Evolutionary conservation across 768 basidiomycete species (phyloP).

Genomic region (Pisolithus sp.): DNA sequence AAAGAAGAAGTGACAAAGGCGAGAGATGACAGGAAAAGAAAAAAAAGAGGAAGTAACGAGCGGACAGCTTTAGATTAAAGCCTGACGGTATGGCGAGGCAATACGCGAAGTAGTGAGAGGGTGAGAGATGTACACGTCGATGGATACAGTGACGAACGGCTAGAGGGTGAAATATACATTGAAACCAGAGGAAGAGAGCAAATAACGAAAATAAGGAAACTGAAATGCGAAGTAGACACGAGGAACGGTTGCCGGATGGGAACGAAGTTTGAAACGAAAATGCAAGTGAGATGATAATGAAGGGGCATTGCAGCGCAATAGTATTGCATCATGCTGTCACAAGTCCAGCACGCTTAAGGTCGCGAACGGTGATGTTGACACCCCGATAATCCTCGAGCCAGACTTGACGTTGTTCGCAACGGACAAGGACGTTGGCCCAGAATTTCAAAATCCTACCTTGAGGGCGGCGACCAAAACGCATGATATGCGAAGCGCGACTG

Average conservation of each 20-base stretch:
- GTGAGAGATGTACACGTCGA: constrained; percentile 19
- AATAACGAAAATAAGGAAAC: background rate
- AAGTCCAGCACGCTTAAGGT: constrained; percentile 35
- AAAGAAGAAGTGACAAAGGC: no score
- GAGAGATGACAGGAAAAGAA: background rate
- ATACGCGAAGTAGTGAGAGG: constrained; percentile 34
- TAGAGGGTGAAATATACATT: constrained; percentile 25
- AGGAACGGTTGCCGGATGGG: background rate
- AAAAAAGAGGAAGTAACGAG: constrained; percentile 1
- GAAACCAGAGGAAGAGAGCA: constrained; percentile 6
- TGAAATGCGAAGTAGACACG: background rate
- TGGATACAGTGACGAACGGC: constrained; percentile 24
- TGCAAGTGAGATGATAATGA: background rate
- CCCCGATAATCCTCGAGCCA: constrained; percentile 62
- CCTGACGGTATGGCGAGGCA: constrained; percentile 2
- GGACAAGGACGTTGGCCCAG: constrained; percentile 43
- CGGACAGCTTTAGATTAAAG: no score
- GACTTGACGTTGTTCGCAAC: constrained; percentile 49
- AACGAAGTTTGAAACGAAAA: background rate
- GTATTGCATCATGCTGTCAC: background rate
- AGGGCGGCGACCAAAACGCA: constrained; percentile 36
- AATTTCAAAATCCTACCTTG: constrained; percentile 37
- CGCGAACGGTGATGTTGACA: constrained; percentile 47
- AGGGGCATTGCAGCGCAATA: background rate
- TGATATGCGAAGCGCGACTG: constrained; percentile 49